These are phyloP conservation scores for Penicillium sp. DNA, from an alignment of 2,329 filamentous ascomycete species.

Conservation along the genomic window DNA sequence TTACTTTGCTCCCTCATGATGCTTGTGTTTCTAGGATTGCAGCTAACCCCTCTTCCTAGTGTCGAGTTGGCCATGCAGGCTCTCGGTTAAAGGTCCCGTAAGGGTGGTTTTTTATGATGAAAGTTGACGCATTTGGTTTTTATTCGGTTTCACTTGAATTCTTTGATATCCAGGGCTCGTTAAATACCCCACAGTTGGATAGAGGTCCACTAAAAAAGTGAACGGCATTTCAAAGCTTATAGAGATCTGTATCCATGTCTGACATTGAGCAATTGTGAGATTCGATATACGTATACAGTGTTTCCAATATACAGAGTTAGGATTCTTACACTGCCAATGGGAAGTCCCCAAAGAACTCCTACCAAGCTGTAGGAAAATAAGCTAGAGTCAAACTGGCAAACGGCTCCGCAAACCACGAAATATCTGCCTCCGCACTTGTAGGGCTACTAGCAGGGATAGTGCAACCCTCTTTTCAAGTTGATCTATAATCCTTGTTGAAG, in stretches of 20 bases:
- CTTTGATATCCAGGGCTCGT: slow-evolving; percentile 26
- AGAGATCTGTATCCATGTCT: slow-evolving; percentile 1
- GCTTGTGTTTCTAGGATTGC: neutral
- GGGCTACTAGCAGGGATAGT: neutral
- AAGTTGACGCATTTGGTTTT: slow-evolving; percentile 13
- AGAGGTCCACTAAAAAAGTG: slow-evolving; percentile 8
- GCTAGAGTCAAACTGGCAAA: neutral
- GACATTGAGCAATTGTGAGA: neutral
- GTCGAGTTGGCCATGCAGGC: slow-evolving; percentile 51
- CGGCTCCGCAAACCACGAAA: neutral
- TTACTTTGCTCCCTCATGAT: neutral
- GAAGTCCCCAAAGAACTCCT: too few relatives aligned
- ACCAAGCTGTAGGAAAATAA: too few relatives aligned
- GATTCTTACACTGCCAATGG: slow-evolving; percentile 22
- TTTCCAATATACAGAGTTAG: neutral
- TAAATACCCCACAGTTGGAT: slow-evolving; percentile 6
- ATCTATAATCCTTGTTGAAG: neutral
- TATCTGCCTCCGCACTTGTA: neutral
- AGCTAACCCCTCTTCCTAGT: slow-evolving; percentile 29
- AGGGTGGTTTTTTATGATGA: slow-evolving; percentile 4
- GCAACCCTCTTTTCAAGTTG: neutral
- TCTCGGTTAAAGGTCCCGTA: slow-evolving; percentile 35
- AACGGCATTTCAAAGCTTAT: slow-evolving; percentile 3
- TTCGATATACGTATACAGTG: neutral
- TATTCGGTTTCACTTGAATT: slow-evolving; percentile 9